Evolutionary conservation across 2,329 filamentous ascomycete genomes (phyloP), one percentile per base, ranked within the genome.

Genomic region (Triangularia setosa): DNA sequence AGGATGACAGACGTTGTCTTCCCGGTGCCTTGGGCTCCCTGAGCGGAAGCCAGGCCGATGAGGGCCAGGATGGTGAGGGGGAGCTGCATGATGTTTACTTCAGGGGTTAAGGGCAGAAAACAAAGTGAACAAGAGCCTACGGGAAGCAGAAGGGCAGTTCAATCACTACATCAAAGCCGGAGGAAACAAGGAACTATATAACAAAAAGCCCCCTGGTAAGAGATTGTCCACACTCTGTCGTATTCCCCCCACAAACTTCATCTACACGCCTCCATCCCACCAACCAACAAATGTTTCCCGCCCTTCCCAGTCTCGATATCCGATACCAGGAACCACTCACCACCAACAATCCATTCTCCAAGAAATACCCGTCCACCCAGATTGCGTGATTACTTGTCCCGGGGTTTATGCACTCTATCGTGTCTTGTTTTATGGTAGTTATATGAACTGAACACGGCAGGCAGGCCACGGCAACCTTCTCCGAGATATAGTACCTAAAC

Each of bases 21-120:
- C 53, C 73, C 73, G n/a, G 56, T 66, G 58, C 72, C 71, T 4
- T 71, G 72, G 28, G 69, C 25, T 18, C 69, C 69, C 44, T 75
- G 73, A 18, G 69, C 72, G 16, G 66, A 24, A 12, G 67, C 65
- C 61, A 68, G 61, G 56, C 66, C 67, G 44, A 67, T 65, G 44
- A 72, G 58, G 33, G 71, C 58, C 33, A 72, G 30, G 59, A 72
- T 65, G 58, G 69, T n/a, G 9, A 69, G 62, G 16, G 73, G 54
- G 18, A 73, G 73, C 58, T 66, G 67, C 67, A 72, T 69, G 7
- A 72, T 33, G 48, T 18, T 6, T 12, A 8, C n/a, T 3, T 7
- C 7, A 48, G 30, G 30, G 30, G 30, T 33, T 44, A 44, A 16
- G 35, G 16, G 35, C 14, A 44, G 35, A 11, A 44, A 44, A 44